Conservation (phyloP, 768 basidiomycete species). For the Phanerodontia chrysosporium region DNA sequence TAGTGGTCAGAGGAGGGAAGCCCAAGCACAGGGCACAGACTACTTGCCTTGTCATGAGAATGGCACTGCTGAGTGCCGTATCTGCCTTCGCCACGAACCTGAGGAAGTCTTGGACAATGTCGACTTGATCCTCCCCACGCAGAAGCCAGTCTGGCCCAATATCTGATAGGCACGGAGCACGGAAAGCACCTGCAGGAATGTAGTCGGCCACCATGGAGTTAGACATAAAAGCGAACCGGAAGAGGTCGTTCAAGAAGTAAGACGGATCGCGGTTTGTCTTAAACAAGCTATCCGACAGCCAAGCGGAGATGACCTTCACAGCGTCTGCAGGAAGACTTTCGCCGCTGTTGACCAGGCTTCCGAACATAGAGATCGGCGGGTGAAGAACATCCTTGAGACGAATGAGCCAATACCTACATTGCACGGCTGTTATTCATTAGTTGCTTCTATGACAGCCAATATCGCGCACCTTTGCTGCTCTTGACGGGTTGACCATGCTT, state of each 20-base stretch:
- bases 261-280: not conserved
- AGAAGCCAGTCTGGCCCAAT: not conserved
- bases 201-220: not conserved
- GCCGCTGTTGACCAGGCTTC: not conserved
- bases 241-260: not conserved
- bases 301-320: not conserved
- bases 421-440: not conserved
- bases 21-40: too few relatives aligned
- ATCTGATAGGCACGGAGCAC: not conserved
- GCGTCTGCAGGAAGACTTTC: not conserved
- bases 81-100: slow-evolving; percentile 3
- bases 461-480: slow-evolving; percentile 1
- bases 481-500: not conserved
- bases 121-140: not conserved
- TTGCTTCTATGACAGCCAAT: not conserved
- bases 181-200: not conserved
- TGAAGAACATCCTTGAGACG: not conserved
- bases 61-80: slow-evolving; percentile 22
- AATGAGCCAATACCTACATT: not conserved
- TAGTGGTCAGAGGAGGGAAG: too few relatives aligned
- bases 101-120: slow-evolving; percentile 29
- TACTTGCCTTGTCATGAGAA: slow-evolving; percentile 39
- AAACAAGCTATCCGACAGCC: not conserved
- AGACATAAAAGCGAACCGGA: not conserved
- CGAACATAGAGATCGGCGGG: not conserved